phyloP scores from a whole-genome alignment of 257 asterid genomes.

The Plantago major region DNA sequence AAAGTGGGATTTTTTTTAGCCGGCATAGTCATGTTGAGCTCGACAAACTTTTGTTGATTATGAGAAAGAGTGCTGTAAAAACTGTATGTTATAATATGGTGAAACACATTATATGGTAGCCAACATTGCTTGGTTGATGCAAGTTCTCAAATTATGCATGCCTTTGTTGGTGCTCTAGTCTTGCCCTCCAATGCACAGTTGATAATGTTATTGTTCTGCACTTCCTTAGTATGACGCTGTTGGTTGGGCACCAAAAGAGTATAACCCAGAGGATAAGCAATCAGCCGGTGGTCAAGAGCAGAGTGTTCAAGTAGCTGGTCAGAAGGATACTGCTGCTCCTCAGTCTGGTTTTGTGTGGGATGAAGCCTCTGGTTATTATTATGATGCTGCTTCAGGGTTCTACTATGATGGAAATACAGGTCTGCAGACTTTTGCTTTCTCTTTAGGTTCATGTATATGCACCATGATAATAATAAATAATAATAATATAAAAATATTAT shows the following conservation, averaged over 20 bases:
- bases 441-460: not conserved
- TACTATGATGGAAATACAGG: constrained; percentile 97
- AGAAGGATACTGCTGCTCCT: constrained; percentile 56
- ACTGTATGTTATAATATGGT: not conserved
- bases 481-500: no score
- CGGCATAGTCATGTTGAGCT: no score
- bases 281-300: constrained; percentile 53
- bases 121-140: not conserved
- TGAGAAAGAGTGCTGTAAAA: no score
- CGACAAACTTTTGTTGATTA: no score
- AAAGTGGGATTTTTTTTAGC: no score
- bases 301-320: constrained; percentile 46
- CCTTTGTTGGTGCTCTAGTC: constrained; percentile 10
- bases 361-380: constrained; percentile 97
- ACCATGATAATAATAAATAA: no score
- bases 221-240: constrained; percentile 78
- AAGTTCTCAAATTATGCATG: not conserved
- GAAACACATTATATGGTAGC: no score
- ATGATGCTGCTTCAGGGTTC: constrained; percentile 95
- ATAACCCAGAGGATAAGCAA: constrained; percentile 79
- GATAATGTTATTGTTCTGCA: constrained; percentile 16
- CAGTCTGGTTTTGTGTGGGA: constrained; percentile 98
- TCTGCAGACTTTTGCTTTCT: constrained; percentile 21
- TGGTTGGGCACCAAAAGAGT: constrained; percentile 99
- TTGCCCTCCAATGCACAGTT: constrained; percentile 10